Conservation (phyloP, 257 asterid genomes). For the Vinca minor region DNA sequence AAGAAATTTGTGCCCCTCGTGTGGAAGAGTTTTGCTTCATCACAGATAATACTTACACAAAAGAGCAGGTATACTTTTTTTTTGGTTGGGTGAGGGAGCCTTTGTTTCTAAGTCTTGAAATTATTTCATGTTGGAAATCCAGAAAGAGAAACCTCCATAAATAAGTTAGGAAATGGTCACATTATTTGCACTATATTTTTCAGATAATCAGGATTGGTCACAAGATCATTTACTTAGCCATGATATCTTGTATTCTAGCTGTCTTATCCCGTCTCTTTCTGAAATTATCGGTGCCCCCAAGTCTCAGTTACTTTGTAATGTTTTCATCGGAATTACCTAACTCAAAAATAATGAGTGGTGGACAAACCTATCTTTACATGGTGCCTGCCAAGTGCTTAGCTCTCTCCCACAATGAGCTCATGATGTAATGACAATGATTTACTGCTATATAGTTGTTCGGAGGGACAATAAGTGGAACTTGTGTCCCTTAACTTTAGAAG, state of each 20-base stretch:
- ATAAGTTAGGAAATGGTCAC: background rate
- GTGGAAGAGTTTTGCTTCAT: slow-evolving; percentile 90
- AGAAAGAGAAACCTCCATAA: too few species aligned
- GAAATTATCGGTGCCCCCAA: background rate
- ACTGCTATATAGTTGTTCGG: too few species aligned
- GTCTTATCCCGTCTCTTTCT: background rate
- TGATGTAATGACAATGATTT: too few species aligned
- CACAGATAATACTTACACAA: slow-evolving; percentile 83
- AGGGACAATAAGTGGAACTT: too few species aligned
- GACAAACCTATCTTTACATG: too few species aligned
- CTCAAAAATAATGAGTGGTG: too few species aligned
- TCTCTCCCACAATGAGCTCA: too few species aligned
- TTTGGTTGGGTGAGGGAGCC: too few species aligned
- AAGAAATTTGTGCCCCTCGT: slow-evolving; percentile 92
- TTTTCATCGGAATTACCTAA: background rate
- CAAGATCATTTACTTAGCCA: background rate
- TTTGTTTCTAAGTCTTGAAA: slow-evolving; percentile 3
- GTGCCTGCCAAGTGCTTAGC: too few species aligned
- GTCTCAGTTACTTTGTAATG: background rate
- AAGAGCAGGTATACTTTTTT: slow-evolving; percentile 92
- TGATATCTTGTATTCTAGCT: background rate
- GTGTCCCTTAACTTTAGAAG: too few species aligned
- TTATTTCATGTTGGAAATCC: background rate
- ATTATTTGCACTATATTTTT: background rate
- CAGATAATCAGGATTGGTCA: background rate